Percentiles rank a stretch among this genome's conserved stretches.
Evolutionary conservation across 176 grass and related monocot species (phyloP).

Genomic region (Avena insularis): DNA sequence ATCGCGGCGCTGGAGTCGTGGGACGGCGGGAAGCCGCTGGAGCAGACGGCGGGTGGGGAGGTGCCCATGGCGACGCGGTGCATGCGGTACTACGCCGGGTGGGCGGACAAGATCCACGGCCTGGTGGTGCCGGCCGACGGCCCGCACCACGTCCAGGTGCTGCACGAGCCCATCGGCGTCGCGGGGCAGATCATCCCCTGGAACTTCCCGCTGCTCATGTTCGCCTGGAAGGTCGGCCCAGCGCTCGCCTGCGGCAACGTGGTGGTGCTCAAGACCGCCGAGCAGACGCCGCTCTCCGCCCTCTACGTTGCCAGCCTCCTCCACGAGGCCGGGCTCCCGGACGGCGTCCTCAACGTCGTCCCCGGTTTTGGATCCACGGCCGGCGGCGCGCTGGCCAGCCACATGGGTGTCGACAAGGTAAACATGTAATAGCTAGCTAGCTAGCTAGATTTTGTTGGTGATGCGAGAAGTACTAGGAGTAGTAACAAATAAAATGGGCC

Average conservation of each 20-base stretch:
- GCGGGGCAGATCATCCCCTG: conserved; percentile 87
- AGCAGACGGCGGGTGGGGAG: conserved; percentile 62
- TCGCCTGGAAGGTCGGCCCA: conserved; percentile 88
- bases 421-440: neutral
- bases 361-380: conserved; percentile 91
- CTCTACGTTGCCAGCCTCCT: conserved; percentile 69
- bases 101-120: conserved; percentile 93
- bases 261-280: conserved; percentile 86
- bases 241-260: conserved; percentile 89
- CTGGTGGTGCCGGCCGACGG: conserved; percentile 81
- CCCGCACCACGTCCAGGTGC: conserved; percentile 75
- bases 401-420: conserved; percentile 94
- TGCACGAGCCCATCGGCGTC: conserved; percentile 89
- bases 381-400: conserved; percentile 80
- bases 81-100: conserved; percentile 91
- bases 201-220: conserved; percentile 97
- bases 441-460: neutral
- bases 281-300: conserved; percentile 93
- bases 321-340: conserved; percentile 87
- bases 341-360: conserved; percentile 74
- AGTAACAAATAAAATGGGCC: neutral
- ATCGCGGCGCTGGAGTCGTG: conserved; percentile 95
- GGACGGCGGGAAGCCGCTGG: conserved; percentile 92
- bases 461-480: neutral
- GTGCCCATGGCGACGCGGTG: conserved; percentile 81